These are phyloP conservation scores for Coemansia furcata DNA, from an alignment of 192 early-diverging fungal species.

Conservation along the genomic window DNA sequence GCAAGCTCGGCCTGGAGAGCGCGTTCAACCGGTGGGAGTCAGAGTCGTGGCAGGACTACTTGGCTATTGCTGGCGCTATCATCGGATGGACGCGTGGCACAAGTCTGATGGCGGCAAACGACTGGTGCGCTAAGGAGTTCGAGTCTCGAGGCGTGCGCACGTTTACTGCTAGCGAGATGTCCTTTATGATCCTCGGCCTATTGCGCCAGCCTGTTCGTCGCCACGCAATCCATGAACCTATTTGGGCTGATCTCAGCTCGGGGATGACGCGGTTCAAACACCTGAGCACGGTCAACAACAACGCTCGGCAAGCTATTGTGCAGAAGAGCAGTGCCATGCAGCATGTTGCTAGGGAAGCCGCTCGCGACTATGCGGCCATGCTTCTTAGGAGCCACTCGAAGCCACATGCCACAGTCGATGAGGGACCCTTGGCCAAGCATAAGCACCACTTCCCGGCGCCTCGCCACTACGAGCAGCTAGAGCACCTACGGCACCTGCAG, in stretches of 20 bases:
- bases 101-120: constrained; percentile 90
- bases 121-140: constrained; percentile 83
- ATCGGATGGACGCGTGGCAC: constrained; percentile 99
- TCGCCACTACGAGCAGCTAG: constrained; percentile 61
- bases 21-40: constrained; percentile 88
- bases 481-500: constrained; percentile 62
- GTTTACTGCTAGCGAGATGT: constrained; percentile 90
- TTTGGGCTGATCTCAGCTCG: constrained; percentile 88
- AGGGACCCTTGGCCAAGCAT: constrained; percentile 81
- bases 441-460: constrained; percentile 83
- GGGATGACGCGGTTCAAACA: constrained; percentile 70
- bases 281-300: background rate
- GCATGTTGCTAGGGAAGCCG: background rate
- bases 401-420: background rate
- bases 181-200: constrained; percentile 88
- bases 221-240: constrained; percentile 69
- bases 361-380: background rate
- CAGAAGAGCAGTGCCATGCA: background rate
- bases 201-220: constrained; percentile 77
- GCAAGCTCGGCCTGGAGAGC: constrained; percentile 92
- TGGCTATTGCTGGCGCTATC: constrained; percentile 85
- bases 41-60: constrained; percentile 84
- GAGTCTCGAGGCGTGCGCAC: constrained; percentile 87
- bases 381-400: background rate
- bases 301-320: constrained; percentile 3